Evolutionary conservation across 164 flowering plant species (phyloP).

Genomic region (Liriodendron chinense): DNA sequence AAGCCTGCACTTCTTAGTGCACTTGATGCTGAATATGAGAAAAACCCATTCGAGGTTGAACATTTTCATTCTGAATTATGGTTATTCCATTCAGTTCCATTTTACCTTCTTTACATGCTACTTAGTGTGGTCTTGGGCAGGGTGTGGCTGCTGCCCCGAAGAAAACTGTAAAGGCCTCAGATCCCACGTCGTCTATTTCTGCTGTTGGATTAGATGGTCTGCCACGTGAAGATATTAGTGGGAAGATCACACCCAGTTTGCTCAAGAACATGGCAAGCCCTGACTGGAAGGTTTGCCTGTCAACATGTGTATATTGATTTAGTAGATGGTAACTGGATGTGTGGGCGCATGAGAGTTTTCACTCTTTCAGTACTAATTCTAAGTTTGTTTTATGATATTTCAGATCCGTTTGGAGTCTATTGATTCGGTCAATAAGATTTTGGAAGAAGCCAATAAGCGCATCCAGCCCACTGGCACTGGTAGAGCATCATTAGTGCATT

Average conservation of each 20-base stretch:
- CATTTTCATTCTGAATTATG: neutral
- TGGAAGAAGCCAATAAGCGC: slow-evolving; percentile 94
- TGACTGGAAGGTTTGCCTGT: slow-evolving; percentile 86
- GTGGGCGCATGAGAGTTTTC: neutral
- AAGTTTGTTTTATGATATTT: slow-evolving; percentile 10
- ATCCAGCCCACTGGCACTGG: slow-evolving; percentile 96
- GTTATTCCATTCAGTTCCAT: neutral
- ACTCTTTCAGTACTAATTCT: neutral
- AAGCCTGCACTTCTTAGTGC: slow-evolving; percentile 98
- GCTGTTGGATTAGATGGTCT: slow-evolving; percentile 75
- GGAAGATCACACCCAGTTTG: slow-evolving; percentile 76
- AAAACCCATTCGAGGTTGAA: slow-evolving; percentile 93
- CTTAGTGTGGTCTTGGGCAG: slow-evolving; percentile 29
- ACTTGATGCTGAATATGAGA: slow-evolving; percentile 94
- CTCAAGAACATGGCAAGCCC: slow-evolving; percentile 83
- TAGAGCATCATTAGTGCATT: slow-evolving; percentile 20
- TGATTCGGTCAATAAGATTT: slow-evolving; percentile 80
- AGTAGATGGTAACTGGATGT: neutral
- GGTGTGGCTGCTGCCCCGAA: slow-evolving; percentile 76
- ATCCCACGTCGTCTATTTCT: slow-evolving; percentile 41
- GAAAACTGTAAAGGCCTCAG: slow-evolving; percentile 61
- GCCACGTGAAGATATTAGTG: slow-evolving; percentile 99
- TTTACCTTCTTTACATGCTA: neutral
- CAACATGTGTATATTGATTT: neutral
- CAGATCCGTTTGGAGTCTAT: slow-evolving; percentile 96